These are phyloP conservation scores for Lactuca saligna DNA, from an alignment of 129 eudicot genomes.

Conservation along the genomic window DNA sequence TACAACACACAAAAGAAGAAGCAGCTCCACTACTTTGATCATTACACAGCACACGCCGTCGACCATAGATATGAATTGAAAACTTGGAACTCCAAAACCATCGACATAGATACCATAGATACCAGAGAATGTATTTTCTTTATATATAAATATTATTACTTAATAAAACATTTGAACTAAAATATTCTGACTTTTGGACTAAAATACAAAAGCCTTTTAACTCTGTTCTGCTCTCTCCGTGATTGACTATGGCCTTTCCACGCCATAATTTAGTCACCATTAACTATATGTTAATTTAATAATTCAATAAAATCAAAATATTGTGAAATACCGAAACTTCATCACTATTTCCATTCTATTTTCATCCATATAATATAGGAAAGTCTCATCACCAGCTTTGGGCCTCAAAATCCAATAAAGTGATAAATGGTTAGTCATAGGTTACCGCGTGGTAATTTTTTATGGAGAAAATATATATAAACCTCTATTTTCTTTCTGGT, in stretches of 20 bases:
- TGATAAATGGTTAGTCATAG: too few relatives aligned
- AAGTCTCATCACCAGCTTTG: too few relatives aligned
- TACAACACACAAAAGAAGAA: too few relatives aligned
- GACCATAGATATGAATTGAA: neutral
- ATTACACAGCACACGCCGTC: neutral
- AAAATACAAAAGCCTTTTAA: constrained; percentile 15
- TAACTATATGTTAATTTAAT: neutral
- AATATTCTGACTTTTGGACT: constrained; percentile 21
- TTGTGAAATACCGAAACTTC: neutral
- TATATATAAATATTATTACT: neutral
- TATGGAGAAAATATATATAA: too few relatives aligned
- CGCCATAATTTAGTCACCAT: constrained; percentile 21
- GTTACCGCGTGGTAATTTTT: too few relatives aligned
- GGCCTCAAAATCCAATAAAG: too few relatives aligned
- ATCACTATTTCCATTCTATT: neutral
- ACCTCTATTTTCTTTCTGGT: too few relatives aligned
- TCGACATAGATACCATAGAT: constrained; percentile 7
- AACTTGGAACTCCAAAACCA: constrained; percentile 9
- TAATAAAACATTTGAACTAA: neutral
- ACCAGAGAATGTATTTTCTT: constrained; percentile 3
- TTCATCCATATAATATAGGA: too few relatives aligned
- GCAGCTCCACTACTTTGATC: neutral
- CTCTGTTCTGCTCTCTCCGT: constrained; percentile 15
- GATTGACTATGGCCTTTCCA: constrained; percentile 23
- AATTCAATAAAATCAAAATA: neutral